A percentile compares a stretch with the other conserved stretches of the same genome.
phyloP scores from a whole-genome alignment of 1,284 basidiomycete species.

The Farysia itapuensis region DNA sequence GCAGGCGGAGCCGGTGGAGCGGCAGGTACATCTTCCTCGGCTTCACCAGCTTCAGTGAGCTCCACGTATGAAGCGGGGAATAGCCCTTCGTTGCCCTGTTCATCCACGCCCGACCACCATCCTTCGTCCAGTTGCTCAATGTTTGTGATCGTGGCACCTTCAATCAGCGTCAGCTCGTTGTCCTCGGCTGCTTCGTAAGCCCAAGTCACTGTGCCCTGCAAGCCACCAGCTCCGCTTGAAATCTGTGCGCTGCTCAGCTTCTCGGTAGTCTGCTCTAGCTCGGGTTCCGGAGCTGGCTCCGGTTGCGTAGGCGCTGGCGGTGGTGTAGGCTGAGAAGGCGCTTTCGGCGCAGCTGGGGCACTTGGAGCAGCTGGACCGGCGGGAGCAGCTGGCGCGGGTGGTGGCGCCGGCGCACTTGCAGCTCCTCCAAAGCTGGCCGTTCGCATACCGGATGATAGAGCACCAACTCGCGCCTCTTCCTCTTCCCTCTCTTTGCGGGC shows the following conservation, averaged over 20 bases:
- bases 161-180: constrained; percentile 51
- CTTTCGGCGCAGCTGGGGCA: constrained; percentile 13
- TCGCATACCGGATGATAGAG: constrained; percentile 18
- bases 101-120: constrained; percentile 56
- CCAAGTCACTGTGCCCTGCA: constrained; percentile 49
- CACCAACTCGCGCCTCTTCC: constrained; percentile 34
- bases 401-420: constrained; percentile 1
- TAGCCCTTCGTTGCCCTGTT: constrained; percentile 48
- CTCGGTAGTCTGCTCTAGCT: constrained; percentile 9
- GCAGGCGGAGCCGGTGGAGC: constrained; percentile 22
- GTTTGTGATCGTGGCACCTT: constrained; percentile 44
- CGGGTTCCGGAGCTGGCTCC: constrained; percentile 8
- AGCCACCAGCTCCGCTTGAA: constrained; percentile 8
- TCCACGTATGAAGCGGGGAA: constrained; percentile 58
- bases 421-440: constrained; percentile 27
- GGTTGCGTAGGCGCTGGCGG: constrained; percentile 24
- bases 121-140: constrained; percentile 57
- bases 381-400: constrained; percentile 5
- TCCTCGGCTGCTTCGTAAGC: constrained; percentile 56
- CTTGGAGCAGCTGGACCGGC: constrained; percentile 32
- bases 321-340: constrained; percentile 3
- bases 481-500: constrained; percentile 50
- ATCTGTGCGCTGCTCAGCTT: constrained; percentile 30
- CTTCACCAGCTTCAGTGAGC: constrained; percentile 31
- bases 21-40: neutral